Conservation (phyloP, 2,329 filamentous ascomycete genomes). For the Emericellopsis atlantica region DNA sequence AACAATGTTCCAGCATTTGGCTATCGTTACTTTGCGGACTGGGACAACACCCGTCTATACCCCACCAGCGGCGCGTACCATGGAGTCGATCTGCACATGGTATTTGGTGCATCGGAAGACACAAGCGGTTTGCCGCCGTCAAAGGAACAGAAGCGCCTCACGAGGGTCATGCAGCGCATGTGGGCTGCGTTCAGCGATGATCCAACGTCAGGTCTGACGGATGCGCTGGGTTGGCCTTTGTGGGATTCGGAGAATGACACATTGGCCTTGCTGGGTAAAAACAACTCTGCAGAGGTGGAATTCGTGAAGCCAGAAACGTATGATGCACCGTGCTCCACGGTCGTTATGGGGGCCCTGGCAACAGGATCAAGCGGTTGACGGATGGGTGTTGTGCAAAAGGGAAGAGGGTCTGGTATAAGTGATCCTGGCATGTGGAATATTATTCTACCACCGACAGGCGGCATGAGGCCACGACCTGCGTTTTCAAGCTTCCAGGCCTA, state of each 20-base stretch:
- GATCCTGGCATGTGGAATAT: too few species aligned
- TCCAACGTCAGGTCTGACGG: constrained; percentile 18
- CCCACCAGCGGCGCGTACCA: constrained; percentile 34
- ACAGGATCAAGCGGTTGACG: too few species aligned
- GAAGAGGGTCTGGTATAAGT: too few species aligned
- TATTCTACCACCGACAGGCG: too few species aligned
- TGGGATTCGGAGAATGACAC: constrained; percentile 8
- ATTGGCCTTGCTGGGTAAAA: constrained; percentile 12
- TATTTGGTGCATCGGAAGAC: constrained; percentile 26
- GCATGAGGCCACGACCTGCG: too few species aligned
- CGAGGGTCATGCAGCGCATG: constrained; percentile 22
- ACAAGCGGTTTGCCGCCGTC: constrained; percentile 22
- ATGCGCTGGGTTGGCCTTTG: constrained; percentile 22
- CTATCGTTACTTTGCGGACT: constrained; percentile 35
- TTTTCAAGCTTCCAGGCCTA: too few species aligned
- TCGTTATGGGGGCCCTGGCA: neutral
- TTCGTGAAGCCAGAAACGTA: neutral
- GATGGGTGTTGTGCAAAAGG: too few species aligned
- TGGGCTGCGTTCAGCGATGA: constrained; percentile 27
- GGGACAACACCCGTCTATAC: constrained; percentile 32
- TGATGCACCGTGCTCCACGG: neutral
- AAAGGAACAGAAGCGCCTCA: constrained; percentile 16
- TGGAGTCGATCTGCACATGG: constrained; percentile 31
- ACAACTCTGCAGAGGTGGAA: constrained; percentile 7
- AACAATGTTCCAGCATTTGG: constrained; percentile 26